These are phyloP conservation scores for Sporothrix humicola DNA, from an alignment of 2,329 filamentous ascomycete genomes.

Conservation along the genomic window DNA sequence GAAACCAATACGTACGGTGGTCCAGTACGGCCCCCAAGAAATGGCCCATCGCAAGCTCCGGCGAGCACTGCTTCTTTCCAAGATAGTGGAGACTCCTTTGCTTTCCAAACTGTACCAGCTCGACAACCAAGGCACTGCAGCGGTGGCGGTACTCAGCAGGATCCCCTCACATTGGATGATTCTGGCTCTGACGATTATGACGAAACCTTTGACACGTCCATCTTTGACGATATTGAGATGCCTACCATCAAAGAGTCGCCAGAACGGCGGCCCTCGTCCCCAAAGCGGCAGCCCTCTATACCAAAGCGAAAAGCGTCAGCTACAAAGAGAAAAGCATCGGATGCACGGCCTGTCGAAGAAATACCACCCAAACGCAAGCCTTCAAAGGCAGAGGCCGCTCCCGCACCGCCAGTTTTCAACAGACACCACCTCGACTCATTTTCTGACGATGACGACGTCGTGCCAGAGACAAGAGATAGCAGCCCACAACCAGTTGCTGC, in stretches of 20 bases:
- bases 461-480: not conserved
- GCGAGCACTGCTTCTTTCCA: not conserved
- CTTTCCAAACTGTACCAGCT: not conserved
- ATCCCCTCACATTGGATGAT: constrained; percentile 31
- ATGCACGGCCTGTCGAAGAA: not conserved
- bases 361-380: not conserved
- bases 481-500: not conserved
- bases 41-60: not conserved
- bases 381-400: too few species aligned
- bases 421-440: not conserved
- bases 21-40: not conserved
- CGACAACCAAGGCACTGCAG: not conserved
- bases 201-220: constrained; percentile 33
- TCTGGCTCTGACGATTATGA: constrained; percentile 27
- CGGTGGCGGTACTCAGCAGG: constrained; percentile 23
- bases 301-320: not conserved
- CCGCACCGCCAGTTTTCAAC: not conserved
- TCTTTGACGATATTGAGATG: constrained; percentile 36
- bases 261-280: not conserved
- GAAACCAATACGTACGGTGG: not conserved
- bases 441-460: not conserved
- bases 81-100: not conserved
- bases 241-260: not conserved
- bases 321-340: not conserved
- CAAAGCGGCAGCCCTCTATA: not conserved